Base-by-base conservation (phyloP, 352 stramenopile genomes). In the Plasmopara halstedii region DNA sequence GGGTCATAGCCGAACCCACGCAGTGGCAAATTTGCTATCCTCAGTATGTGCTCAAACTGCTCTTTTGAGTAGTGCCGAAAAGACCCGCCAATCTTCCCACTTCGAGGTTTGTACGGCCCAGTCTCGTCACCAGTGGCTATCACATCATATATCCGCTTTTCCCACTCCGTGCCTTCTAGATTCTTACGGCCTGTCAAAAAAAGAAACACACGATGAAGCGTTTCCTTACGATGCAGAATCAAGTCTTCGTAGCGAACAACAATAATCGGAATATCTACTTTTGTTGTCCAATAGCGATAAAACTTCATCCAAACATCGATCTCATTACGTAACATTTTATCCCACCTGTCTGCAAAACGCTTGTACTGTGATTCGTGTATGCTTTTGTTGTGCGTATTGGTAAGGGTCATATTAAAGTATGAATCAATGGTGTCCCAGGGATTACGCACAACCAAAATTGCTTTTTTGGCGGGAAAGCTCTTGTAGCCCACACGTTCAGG, bases 341-440 rank as follows among this genome's bases (percentile, higher is more conserved):
- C 86, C 85, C 87, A 97, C 10, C 91, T 73, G 4, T 90, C 70
- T 0, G 72, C 69, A 46, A 97, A 96, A 23, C 84, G 81, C 39
- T 68, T 53, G 53, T 96, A 97, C 48, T 94, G 70, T 26, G 64
- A 75, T 42, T 95, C 83, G 49, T 88, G 64, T 27, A 96, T 40
- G 29, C 84, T 96, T 66, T 92, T 87, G 58, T 94, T 92, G 71
- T 97, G 89, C 39, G 85, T 91, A 58, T 97, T 96, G 14, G 89
- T 97, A 42, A 97, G 68, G 38, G 83, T 95, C 75, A 99, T 94
- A 69, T 99, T 98, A 61, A 98, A 99, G 70, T 99, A 99, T 38
- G 94, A 98, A 52, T 99, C 94, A 64, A 99, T 98, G 19, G 94
- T 88, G 81, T 99, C 96, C 77, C 95, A 99, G 1, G 95, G 96